A percentile compares a stretch with the other conserved stretches of the same genome.
Evolutionary conservation across 2,329 filamentous ascomycete species (phyloP).

Genomic region (Apiospora aurea): DNA sequence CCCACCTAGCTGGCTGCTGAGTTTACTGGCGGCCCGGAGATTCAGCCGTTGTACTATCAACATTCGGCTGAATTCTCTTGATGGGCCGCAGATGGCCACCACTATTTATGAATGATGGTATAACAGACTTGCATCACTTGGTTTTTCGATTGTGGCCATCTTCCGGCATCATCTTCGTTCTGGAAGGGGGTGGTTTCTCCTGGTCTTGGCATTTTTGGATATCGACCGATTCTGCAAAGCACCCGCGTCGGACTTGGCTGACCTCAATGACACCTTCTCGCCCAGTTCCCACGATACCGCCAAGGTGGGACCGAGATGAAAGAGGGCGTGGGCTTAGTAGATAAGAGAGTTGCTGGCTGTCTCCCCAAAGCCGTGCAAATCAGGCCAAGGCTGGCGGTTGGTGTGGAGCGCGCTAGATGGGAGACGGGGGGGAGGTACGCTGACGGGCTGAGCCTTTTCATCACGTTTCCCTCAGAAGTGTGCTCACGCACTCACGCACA

Average conservation of each 20-base stretch:
- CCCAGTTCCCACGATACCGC: slow-evolving; percentile 32
- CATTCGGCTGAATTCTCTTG: background rate
- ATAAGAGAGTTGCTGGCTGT: slow-evolving; percentile 36
- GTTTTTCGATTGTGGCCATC: background rate
- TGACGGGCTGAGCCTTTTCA: slow-evolving; percentile 24
- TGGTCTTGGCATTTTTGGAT: background rate
- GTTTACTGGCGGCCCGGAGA: slow-evolving; percentile 8
- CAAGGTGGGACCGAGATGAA: slow-evolving; percentile 37
- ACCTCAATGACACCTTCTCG: slow-evolving; percentile 22
- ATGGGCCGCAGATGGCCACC: background rate
- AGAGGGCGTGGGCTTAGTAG: slow-evolving; percentile 33
- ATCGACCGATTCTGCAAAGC: background rate
- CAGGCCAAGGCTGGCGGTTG: slow-evolving; percentile 20
- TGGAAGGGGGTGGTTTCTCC: background rate
- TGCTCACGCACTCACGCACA: background rate
- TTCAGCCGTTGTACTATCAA: background rate
- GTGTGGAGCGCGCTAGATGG: slow-evolving; percentile 24
- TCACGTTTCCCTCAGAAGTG: slow-evolving; percentile 15
- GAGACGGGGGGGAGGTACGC: slow-evolving; percentile 19
- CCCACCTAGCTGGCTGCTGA: slow-evolving; percentile 5
- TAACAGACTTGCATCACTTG: background rate
- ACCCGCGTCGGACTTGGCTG: background rate
- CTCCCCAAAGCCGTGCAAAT: slow-evolving; percentile 9
- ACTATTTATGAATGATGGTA: background rate
- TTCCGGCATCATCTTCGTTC: background rate